Evolutionary conservation across 495 filamentous ascomycete species (phyloP).

Genomic region (Rhypophila decipiens): DNA sequence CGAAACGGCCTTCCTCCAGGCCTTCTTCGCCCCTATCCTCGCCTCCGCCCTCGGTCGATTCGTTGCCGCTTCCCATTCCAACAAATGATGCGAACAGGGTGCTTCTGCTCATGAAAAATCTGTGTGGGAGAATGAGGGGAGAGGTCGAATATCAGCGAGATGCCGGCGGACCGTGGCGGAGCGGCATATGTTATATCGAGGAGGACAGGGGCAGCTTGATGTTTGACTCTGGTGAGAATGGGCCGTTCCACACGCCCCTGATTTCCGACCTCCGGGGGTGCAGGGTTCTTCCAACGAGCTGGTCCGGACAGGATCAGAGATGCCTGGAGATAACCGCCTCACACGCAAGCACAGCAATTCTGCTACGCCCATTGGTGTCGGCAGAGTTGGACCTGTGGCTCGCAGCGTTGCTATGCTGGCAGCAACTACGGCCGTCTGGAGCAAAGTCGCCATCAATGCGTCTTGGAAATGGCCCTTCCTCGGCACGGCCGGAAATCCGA

Average conservation of each 20-base stretch:
- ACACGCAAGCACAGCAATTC: constrained; percentile 61
- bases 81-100: constrained; percentile 58
- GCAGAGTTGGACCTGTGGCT: constrained; percentile 88
- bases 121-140: constrained; percentile 65
- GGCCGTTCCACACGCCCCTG: constrained; percentile 42
- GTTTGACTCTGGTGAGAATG: constrained; percentile 50
- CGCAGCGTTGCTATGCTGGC: constrained; percentile 89
- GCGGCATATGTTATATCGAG: constrained; percentile 60
- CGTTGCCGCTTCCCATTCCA: constrained; percentile 48
- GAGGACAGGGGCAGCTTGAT: constrained; percentile 59
- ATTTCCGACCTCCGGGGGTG: constrained; percentile 85
- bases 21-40: constrained; percentile 43
- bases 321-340: constrained; percentile 76
- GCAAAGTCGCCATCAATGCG: constrained; percentile 23
- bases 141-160: constrained; percentile 58
- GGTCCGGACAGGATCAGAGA: constrained; percentile 55
- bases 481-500: constrained; percentile 53
- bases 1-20: constrained; percentile 43
- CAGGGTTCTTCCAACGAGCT: constrained; percentile 62
- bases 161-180: constrained; percentile 48
- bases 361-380: constrained; percentile 64
- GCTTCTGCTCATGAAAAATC: constrained; percentile 59
- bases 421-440: constrained; percentile 63
- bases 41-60: constrained; percentile 45
- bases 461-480: constrained; percentile 13